Conservation (phyloP, 345 rosid species). For the Physaria fendleri region DNA sequence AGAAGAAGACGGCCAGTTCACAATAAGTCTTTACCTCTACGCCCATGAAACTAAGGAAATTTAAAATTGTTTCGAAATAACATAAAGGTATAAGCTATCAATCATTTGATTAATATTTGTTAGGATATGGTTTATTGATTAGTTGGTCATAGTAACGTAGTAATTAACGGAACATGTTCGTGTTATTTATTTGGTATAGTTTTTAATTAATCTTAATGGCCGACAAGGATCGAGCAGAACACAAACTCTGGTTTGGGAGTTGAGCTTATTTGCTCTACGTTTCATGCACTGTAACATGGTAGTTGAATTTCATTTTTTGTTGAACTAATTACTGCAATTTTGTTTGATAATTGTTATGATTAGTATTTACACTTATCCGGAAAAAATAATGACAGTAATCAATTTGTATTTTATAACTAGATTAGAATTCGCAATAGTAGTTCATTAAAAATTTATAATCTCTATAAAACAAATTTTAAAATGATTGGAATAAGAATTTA, state of each 20-base stretch:
- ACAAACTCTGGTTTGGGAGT: slow-evolving; percentile 29
- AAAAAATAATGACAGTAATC: no score
- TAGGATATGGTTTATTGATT: slow-evolving; percentile 19
- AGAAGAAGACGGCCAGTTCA: slow-evolving; percentile 72
- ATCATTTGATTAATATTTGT: slow-evolving; percentile 2
- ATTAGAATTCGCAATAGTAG: no score
- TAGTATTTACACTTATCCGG: no score
- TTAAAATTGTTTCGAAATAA: background rate
- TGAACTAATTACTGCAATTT: background rate
- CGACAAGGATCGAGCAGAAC: slow-evolving; percentile 29
- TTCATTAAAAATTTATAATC: no score
- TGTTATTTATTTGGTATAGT: background rate
- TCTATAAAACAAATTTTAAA: no score
- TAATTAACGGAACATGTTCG: slow-evolving; percentile 30
- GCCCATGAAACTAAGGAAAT: slow-evolving; percentile 35
- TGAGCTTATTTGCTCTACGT: slow-evolving; percentile 27
- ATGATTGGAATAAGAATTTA: no score
- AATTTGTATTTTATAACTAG: no score
- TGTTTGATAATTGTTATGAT: no score
- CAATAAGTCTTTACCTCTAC: slow-evolving; percentile 56
- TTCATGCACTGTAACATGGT: slow-evolving; percentile 30
- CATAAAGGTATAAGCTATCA: background rate
- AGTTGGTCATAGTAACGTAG: slow-evolving; percentile 15
- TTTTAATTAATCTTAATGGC: slow-evolving; percentile 14
- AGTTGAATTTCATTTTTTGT: background rate